Percentiles rank a stretch among this genome's conserved stretches.
phyloP scores from a whole-genome alignment of 768 basidiomycete species.

The Pleurotus djamor region DNA sequence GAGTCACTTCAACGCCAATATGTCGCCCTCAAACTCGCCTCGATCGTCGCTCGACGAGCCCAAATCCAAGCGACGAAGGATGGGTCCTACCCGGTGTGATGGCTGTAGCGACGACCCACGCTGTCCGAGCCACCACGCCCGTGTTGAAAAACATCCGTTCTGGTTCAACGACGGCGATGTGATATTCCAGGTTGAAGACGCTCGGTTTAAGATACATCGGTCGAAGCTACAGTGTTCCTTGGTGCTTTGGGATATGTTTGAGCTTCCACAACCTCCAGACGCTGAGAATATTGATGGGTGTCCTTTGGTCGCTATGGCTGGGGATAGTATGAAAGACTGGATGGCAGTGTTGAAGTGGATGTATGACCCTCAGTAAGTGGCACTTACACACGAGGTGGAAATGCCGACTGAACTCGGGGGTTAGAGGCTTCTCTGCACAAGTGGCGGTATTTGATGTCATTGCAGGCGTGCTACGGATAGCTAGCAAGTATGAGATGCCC shows the following conservation, averaged over 20 bases:
- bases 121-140: background rate
- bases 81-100: background rate
- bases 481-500: slow-evolving; percentile 33
- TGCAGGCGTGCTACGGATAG: slow-evolving; percentile 24
- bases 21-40: background rate
- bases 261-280: slow-evolving; percentile 24
- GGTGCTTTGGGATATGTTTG: slow-evolving; percentile 34
- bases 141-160: background rate
- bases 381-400: background rate
- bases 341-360: slow-evolving; percentile 25
- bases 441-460: slow-evolving; percentile 20
- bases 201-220: slow-evolving; percentile 23
- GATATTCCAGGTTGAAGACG: slow-evolving; percentile 23
- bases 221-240: slow-evolving; percentile 14
- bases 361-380: slow-evolving; percentile 27
- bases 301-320: slow-evolving; percentile 22
- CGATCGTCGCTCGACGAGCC: background rate
- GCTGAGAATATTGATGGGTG: slow-evolving; percentile 27
- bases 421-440: slow-evolving; percentile 20
- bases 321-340: slow-evolving; percentile 24
- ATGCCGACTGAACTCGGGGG: background rate
- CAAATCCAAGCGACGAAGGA: background rate
- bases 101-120: background rate
- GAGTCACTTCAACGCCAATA: background rate
- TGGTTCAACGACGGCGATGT: slow-evolving; percentile 35